phyloP scores from a whole-genome alignment of 1,284 basidiomycete species.

The Boletus albobrunnescens region DNA sequence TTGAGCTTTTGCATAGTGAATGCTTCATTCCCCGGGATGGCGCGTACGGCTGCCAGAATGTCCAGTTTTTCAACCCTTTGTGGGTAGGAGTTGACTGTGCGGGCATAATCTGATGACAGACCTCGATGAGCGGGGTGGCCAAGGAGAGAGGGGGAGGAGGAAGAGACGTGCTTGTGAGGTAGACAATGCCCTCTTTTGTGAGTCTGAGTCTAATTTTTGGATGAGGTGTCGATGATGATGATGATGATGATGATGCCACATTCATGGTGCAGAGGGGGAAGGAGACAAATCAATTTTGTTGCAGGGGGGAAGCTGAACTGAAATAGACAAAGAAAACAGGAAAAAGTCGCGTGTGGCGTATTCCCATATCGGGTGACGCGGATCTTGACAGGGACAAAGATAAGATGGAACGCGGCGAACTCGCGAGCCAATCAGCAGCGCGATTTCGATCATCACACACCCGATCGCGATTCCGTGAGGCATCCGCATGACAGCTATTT shows the following conservation, averaged over 20 bases:
- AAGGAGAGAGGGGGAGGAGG: no score
- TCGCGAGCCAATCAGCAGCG: constrained; percentile 4
- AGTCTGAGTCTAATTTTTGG: constrained; percentile 3
- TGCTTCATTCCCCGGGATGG: constrained; percentile 24
- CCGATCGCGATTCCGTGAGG: constrained; percentile 13
- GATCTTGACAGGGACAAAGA: constrained; percentile 15
- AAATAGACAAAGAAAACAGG: no score
- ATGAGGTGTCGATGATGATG: neutral
- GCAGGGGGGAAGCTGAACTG: neutral
- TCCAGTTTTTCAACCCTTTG: constrained; percentile 12
- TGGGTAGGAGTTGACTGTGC: constrained; percentile 14
- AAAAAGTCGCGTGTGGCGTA: constrained; percentile 12
- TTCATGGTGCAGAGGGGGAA: neutral
- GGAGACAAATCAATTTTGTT: neutral
- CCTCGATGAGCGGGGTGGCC: no score
- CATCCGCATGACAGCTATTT: constrained; percentile 13
- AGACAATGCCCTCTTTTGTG: constrained; percentile 12
- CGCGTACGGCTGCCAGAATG: constrained; percentile 15
- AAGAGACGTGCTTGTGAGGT: constrained; percentile 14
- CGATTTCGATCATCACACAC: neutral
- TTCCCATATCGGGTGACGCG: constrained; percentile 11
- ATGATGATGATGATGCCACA: constrained; percentile 3
- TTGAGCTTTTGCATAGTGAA: constrained; percentile 19
- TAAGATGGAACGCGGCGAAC: constrained; percentile 18
- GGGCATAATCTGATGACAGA: constrained; percentile 22